phyloP scores from a whole-genome alignment of 78 protist species.

The Ministeria vibrans region DNA sequence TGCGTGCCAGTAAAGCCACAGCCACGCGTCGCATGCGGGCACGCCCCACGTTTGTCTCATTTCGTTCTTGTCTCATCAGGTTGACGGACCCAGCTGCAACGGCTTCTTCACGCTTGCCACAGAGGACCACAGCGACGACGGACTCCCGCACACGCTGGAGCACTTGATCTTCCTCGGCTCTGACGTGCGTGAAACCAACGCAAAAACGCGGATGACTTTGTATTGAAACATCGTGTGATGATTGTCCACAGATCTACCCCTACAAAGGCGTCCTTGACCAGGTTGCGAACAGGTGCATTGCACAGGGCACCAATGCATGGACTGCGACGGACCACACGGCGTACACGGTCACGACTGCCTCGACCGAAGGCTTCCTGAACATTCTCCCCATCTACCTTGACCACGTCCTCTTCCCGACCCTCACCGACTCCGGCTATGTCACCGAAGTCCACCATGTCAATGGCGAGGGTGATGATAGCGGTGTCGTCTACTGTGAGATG shows the following conservation, averaged over 20 bases:
- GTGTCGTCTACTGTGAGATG: conserved; percentile 75
- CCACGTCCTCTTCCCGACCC: conserved; percentile 74
- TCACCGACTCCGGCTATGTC: conserved; percentile 43
- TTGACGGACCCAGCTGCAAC: no score
- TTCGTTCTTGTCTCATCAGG: no score
- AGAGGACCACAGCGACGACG: conserved; percentile 45
- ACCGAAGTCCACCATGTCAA: conserved; percentile 67
- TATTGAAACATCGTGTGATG: no score
- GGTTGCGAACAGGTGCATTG: conserved; percentile 44
- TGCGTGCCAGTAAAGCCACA: no score
- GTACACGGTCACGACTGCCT: conserved; percentile 52
- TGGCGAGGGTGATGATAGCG: conserved; percentile 47
- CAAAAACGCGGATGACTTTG: no score
- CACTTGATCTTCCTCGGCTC: conserved; percentile 38
- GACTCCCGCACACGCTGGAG: conserved; percentile 58
- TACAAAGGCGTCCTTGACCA: conserved; percentile 62
- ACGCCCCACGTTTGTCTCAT: no score
- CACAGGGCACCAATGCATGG: conserved; percentile 64
- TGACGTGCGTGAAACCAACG: background rate
- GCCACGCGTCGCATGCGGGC: no score
- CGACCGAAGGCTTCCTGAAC: conserved; percentile 65
- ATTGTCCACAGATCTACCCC: conserved; percentile 37
- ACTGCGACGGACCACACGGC: conserved; percentile 65
- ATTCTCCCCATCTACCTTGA: conserved; percentile 73
- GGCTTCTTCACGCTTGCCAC: conserved; percentile 45